Percentiles rank a stretch among this genome's conserved stretches.
phyloP scores from a whole-genome alignment of 2,329 filamentous ascomycete genomes.

The Ophiostoma tasmaniense region DNA sequence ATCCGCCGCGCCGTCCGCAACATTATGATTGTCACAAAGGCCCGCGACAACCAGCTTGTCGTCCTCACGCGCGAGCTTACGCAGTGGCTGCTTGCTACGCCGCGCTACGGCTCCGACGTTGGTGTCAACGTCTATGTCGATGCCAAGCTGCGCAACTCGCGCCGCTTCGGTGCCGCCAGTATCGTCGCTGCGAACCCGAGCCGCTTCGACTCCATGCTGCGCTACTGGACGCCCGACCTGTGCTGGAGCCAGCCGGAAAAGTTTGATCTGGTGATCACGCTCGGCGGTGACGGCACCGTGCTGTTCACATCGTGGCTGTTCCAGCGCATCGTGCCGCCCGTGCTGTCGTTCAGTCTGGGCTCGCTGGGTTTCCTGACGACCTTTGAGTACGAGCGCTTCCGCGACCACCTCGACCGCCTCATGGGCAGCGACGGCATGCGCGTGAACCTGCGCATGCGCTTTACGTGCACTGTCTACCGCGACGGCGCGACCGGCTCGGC shows the following conservation, averaged over 20 bases:
- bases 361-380: slow-evolving; percentile 83
- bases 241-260: slow-evolving; percentile 92
- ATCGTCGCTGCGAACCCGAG: slow-evolving; percentile 64
- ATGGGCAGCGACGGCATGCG: slow-evolving; percentile 96
- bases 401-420: slow-evolving; percentile 73
- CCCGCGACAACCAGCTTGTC: slow-evolving; percentile 87
- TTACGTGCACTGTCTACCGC: slow-evolving; percentile 94
- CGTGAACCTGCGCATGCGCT: slow-evolving; percentile 95
- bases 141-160: slow-evolving; percentile 79
- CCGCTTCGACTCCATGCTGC: slow-evolving; percentile 73
- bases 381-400: slow-evolving; percentile 82
- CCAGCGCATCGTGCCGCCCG: slow-evolving; percentile 76
- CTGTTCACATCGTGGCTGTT: slow-evolving; percentile 89
- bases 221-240: slow-evolving; percentile 92
- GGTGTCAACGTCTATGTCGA: slow-evolving; percentile 98
- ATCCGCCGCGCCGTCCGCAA: slow-evolving; percentile 87
- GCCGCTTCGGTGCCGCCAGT: slow-evolving; percentile 71
- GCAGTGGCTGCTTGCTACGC: slow-evolving; percentile 79
- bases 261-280: slow-evolving; percentile 86
- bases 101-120: slow-evolving; percentile 79
- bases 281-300: slow-evolving; percentile 80
- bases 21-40: slow-evolving; percentile 98
- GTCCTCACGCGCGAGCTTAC: slow-evolving; percentile 79
- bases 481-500: slow-evolving; percentile 39
- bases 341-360: slow-evolving; percentile 75